Evolutionary conservation across 192 early-diverging fungal species (phyloP).

Genomic region (Phlyctochytrium bullatum): DNA sequence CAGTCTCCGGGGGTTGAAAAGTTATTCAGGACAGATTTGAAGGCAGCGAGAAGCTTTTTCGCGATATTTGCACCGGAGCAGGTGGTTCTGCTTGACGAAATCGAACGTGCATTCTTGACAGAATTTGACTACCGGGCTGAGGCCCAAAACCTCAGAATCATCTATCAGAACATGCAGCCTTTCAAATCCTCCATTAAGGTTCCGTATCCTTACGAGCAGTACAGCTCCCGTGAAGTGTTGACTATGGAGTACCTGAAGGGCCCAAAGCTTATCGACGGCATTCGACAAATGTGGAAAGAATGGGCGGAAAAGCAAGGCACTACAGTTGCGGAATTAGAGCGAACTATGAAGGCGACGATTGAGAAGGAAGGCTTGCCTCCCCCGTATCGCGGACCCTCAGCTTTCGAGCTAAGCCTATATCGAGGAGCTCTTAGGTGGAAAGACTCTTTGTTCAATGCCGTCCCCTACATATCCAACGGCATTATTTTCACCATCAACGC

Average conservation of each 20-base stretch:
- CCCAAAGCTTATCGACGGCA: constrained; percentile 28
- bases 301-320: constrained; percentile 22
- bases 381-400: constrained; percentile 12
- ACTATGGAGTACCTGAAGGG: constrained; percentile 34
- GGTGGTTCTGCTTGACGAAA: constrained; percentile 28
- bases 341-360: constrained; percentile 10
- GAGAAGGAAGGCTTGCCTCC: constrained; percentile 18
- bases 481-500: too few relatives aligned
- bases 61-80: constrained; percentile 25
- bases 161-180: constrained; percentile 23
- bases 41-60: constrained; percentile 16
- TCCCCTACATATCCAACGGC: too few relatives aligned
- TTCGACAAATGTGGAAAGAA: constrained; percentile 8
- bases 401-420: constrained; percentile 16
- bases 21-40: constrained; percentile 24
- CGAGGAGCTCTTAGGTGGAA: neutral
- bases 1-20: constrained; percentile 71
- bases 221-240: constrained; percentile 21
- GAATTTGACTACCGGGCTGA: constrained; percentile 35
- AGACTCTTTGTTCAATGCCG: constrained; percentile 14
- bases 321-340: constrained; percentile 16
- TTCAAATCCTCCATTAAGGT: constrained; percentile 14
- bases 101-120: constrained; percentile 28
- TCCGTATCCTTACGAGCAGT: constrained; percentile 15
- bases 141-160: constrained; percentile 16